Evolutionary conservation across 2,329 filamentous ascomycete genomes (phyloP), one percentile per base, ranked within the genome.

Genomic region (Bipolaris sorokiniana): DNA sequence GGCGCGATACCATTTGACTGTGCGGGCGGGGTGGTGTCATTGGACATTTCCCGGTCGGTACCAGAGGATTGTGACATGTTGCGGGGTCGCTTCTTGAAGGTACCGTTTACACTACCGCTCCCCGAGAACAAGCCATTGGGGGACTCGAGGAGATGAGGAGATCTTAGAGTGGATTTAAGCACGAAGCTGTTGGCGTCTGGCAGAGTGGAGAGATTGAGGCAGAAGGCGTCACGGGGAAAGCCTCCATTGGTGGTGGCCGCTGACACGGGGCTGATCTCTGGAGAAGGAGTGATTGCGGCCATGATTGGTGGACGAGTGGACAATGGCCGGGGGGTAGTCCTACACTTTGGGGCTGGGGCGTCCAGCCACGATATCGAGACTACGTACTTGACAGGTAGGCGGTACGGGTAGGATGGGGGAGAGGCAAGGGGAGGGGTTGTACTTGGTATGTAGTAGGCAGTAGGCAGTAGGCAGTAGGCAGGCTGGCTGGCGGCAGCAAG

Each of bases 31-130:
- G 68, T 66, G 28, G 67, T 64, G 51, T 76, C 72, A 55, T 62
- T 70, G 46, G 74, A 76, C 68, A 75, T 70, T 51, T 78, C 76
- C 55, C 73, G 71, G 61, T 78, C 76, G 46, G 74, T 77, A 40
- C 74, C 73, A 36, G 76, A 78, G 16, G 76, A 76, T 58, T 77
- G 74, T 62, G 76, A 78, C 76, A 78, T 78, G 62, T 77, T 78
- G 68, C 76, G 76, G 48, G 74, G 69, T 52, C 76, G 69, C 61
- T 76, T 75, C 63, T 69, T 75, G 68, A 73, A 74, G 38, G 68
- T 54, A 56, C 66, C 68, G 53, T 56, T 74, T 61, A 75, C 52
- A 48, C 64, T 58, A 54, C 62, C 60, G 63, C 55, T 63, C 52
- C 63, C 64, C 34, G 71, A 61, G 59, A 70, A 74, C 36, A 75